Evolutionary conservation across 2,329 filamentous ascomycete genomes (phyloP), one percentile per base, ranked within the genome.

Genomic region (Pseudogymnoascus sp.): DNA sequence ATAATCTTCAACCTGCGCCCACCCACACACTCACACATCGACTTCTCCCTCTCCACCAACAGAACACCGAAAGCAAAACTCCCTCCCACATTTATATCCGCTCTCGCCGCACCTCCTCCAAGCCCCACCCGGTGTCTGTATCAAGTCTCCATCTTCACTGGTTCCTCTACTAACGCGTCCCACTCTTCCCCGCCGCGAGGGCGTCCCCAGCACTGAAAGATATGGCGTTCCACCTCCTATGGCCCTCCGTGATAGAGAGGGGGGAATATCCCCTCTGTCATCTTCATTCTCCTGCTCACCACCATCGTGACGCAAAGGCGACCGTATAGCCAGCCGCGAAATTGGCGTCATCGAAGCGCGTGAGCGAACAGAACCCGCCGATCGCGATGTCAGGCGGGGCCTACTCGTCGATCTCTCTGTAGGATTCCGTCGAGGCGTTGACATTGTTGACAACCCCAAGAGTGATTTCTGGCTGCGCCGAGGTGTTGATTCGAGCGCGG

Each of bases 1-100:
- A 54, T 4, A 32, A 54, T 6, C 11, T 6, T 7, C n/a, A 4
- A 30, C 47, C 9, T 32, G 3, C 9, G 12, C 8, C 28, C 6
- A 32, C 2, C 5, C n/a, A 54, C 8, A 6, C 5, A 32, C 47
- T 54, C 47, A 54, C 9, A 32, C 28, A 12, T 9, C 47, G 32
- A 32, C 11, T 5, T n/a, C 43, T 6, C 28, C n/a, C 9, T 54
- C 28, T 5, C 28, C 28, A 11, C 11, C 47, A 32, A 12, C 47
- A 12, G 47, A 54, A 28, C 83, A 86, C 8, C 74, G 76, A 65
- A 87, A 84, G 70, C 84, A 86, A 71, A 85, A 86, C 63, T 82
- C 78, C 60, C 79, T 75, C 3, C 77, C 78, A 63, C 83, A 86
- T 14, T 72, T 73, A 68, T 80, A 85, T 11, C 80, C 83, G 64